phyloP scores from a whole-genome alignment of 441 rosid species.

The Dalechampia spathulata region DNA sequence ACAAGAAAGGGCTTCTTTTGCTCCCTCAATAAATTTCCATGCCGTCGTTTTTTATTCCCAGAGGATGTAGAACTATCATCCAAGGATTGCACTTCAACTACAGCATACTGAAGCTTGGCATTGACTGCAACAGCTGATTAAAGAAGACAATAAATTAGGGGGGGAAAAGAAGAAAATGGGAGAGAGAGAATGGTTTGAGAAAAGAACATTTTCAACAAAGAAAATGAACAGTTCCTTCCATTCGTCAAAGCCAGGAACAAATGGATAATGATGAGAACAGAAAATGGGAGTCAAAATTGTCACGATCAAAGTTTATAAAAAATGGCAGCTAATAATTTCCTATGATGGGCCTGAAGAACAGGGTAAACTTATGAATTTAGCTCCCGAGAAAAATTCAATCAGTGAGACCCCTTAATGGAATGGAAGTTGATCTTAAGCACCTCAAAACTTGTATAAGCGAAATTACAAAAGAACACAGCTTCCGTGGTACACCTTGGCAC shows the following conservation, averaged over 20 bases:
- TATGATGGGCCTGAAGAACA: neutral
- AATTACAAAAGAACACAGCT: neutral
- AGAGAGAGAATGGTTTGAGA: neutral
- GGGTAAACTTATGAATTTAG: neutral
- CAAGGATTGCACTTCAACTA: conserved; percentile 54
- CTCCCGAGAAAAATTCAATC: neutral
- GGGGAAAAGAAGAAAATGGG: neutral
- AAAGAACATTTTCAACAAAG: neutral
- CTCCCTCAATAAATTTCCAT: conserved; percentile 59
- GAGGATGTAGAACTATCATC: conserved; percentile 39
- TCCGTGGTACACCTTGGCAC: too few relatives aligned
- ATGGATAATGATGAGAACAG: neutral
- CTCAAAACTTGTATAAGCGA: neutral
- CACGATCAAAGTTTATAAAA: neutral
- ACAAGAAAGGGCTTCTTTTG: conserved; percentile 53
- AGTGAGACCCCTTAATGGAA: neutral
- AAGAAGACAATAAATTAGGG: conserved; percentile 6
- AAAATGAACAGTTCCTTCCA: neutral
- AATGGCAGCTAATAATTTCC: neutral
- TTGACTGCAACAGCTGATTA: conserved; percentile 92
- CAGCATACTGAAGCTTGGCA: conserved; percentile 85
- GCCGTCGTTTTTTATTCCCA: conserved; percentile 40
- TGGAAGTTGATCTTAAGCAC: neutral
- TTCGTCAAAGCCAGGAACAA: neutral
- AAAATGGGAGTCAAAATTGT: neutral